Base-by-base conservation (phyloP, 345 rosid species). In the Brassica carinata region DNA sequence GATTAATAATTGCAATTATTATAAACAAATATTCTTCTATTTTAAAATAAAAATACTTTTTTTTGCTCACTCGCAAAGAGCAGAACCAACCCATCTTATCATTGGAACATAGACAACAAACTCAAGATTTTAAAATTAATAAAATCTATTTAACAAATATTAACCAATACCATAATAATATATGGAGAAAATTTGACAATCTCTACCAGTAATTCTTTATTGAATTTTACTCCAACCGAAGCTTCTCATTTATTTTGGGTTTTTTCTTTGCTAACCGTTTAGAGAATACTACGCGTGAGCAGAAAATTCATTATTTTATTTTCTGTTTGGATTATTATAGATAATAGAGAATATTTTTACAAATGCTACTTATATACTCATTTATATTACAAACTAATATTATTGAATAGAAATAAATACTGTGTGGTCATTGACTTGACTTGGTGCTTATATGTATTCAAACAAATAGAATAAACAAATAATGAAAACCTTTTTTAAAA, bases 51-150 rank as follows among this genome's bases (percentile, higher is more conserved):
- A 43, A 43, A 9, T 43, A 43, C 1, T 17, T 45, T 36, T 23
- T 26, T 36, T 38, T 18, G 66, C 11, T 59, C 79, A 75, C 83
- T 63, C 79, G 53, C 66, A 75, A 29, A 66, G 81, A 83, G 83
- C 85, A 67, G 73, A 82, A 87, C 85, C 85, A 81, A 82, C 83
- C 88, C 87, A 74, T 84, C 89, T 82, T 79, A 89, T 91, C 86
- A 91, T 86, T 87, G 90, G 86, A 84, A 83, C 90, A 68, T 77
- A 15, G 86, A 87, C 89, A 85, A 89, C 90, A 77, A 87, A 84
- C 84, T 7, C 67, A 84, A 77, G 72, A 69, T 72, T 72, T 67
- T 66, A n/a, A 15, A 51, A 74, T 62, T 72, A 45, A 17, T 29
- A 40, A 64, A 4, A 64, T 73, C 69, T 51, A 29, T 61, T 33